These are phyloP conservation scores for Tanacetum coccineum DNA, from an alignment of 129 eudicot genomes.

Conservation along the genomic window DNA sequence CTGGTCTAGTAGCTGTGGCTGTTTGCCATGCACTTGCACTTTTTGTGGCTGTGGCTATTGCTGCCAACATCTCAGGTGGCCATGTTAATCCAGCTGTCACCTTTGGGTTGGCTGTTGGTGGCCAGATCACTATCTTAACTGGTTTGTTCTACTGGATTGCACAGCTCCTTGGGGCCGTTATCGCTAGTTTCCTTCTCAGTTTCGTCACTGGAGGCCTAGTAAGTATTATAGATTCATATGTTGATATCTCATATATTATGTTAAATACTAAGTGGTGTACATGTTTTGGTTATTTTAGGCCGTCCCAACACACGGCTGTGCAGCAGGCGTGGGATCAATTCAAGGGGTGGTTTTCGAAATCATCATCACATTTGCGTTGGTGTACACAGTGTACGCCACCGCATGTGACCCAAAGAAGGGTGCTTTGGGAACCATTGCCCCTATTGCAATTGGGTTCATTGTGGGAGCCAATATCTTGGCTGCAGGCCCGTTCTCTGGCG, in stretches of 20 bases:
- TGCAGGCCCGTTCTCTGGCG: constrained; percentile 88
- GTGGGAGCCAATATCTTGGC: constrained; percentile 96
- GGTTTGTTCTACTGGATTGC: constrained; percentile 79
- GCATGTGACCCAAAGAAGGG: constrained; percentile 97
- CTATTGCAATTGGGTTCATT: constrained; percentile 83
- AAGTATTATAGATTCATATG: neutral
- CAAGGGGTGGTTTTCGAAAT: constrained; percentile 80
- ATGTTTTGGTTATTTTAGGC: constrained; percentile 35
- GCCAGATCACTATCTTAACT: constrained; percentile 78
- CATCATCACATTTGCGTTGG: constrained; percentile 77
- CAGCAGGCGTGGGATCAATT: constrained; percentile 54
- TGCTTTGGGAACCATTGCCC: constrained; percentile 70
- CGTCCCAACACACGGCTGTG: constrained; percentile 56
- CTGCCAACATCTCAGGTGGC: constrained; percentile 92
- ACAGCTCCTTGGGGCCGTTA: constrained; percentile 58
- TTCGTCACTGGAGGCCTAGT: constrained; percentile 86
- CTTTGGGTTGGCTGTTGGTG: constrained; percentile 86
- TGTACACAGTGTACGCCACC: constrained; percentile 87
- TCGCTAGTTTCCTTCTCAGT: constrained; percentile 63
- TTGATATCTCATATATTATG: too few species aligned
- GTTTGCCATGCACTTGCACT: constrained; percentile 76
- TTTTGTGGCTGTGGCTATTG: constrained; percentile 54
- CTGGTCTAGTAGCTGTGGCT: constrained; percentile 82
- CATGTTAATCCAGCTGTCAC: constrained; percentile 94
- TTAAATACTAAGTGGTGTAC: too few species aligned